Evolutionary conservation across 202 grass and related monocot genomes (phyloP), one percentile per base, ranked within the genome.

Genomic region (Miscanthus sacchariflorus): DNA sequence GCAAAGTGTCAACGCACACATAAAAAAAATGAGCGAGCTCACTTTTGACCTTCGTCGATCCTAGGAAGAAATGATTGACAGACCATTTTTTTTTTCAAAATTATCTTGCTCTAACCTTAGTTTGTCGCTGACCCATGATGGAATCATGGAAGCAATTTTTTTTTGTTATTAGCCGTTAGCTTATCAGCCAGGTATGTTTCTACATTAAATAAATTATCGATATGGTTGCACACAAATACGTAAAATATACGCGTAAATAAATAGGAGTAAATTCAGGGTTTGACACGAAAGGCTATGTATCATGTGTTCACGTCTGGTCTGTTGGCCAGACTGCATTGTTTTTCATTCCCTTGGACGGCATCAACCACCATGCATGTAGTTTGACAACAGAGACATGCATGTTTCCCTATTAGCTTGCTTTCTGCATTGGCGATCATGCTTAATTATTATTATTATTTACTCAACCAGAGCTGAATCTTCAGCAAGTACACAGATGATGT

Each of bases 171-270:
- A 61, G 56, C 56, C 21, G 56, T 23, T 9, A 61, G 7, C 56
- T 61, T n/a, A 61, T 61, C 56, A 61, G 19, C 39, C 56, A 61
- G 56, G 56, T 61, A 67, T 21, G 54, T 58, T 58, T 58, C 54
- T 21, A 58, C 30, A 33, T 33, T 33, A 8, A n/a, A 2, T 21
- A 58, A 58, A n/a, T 8, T 58, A 58, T 18, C 4, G 17, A 56
- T 56, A 56, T 56, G 52, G 36, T 19, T 56, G 52, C 1, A 56
- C 52, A 19, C 52, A 19, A 54, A 98, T 52, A 17, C 15, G 15
- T 18, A 52, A 18, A 52, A 52, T 52, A 64, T 25, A 64, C 59
- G n/a, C n/a, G 8, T 64, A 64, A 25, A 64, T 12, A 25, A 64
- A 11, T 25, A 25, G 59, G 7, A 25, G n/a, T 64, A 64, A 64